Percentiles rank a stretch among this genome's conserved stretches.
Evolutionary conservation across 345 rosid genomes (phyloP).

Genomic region (Diplotaxis tenuifolia): DNA sequence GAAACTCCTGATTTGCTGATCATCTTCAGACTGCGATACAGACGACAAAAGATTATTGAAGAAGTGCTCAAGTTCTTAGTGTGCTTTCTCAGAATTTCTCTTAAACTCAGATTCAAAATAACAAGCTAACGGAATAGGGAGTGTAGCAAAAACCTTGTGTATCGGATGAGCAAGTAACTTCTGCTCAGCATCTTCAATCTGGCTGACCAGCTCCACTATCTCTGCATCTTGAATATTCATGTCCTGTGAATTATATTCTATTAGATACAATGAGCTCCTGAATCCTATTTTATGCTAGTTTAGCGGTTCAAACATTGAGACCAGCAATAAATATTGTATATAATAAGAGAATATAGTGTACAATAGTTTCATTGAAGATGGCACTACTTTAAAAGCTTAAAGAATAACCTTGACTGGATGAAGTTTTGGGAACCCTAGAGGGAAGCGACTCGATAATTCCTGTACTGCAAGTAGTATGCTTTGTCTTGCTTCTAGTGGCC

Average conservation of each 20-base stretch:
- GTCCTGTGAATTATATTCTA: slow-evolving; percentile 47
- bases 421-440: slow-evolving; percentile 91
- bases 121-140: background rate
- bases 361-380: background rate
- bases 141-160: slow-evolving; percentile 67
- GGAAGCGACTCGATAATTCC: slow-evolving; percentile 79
- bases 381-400: background rate
- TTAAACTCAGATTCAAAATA: background rate
- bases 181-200: slow-evolving; percentile 78
- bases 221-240: slow-evolving; percentile 93
- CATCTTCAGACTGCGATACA: slow-evolving; percentile 73
- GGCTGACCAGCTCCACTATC: slow-evolving; percentile 75
- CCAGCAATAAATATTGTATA: background rate
- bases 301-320: background rate
- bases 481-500: slow-evolving; percentile 95
- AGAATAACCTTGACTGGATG: slow-evolving; percentile 76
- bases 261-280: slow-evolving; percentile 19
- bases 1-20: slow-evolving; percentile 68
- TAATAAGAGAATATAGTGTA: too few relatives aligned
- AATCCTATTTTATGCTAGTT: background rate
- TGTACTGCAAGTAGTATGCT: slow-evolving; percentile 83
- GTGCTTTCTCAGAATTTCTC: background rate
- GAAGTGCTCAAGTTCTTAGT: slow-evolving; percentile 3
- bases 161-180: slow-evolving; percentile 81
- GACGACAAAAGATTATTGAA: background rate